Conservation (phyloP, 2,329 filamentous ascomycete genomes). For the Fragosphaeria purpurea region DNA sequence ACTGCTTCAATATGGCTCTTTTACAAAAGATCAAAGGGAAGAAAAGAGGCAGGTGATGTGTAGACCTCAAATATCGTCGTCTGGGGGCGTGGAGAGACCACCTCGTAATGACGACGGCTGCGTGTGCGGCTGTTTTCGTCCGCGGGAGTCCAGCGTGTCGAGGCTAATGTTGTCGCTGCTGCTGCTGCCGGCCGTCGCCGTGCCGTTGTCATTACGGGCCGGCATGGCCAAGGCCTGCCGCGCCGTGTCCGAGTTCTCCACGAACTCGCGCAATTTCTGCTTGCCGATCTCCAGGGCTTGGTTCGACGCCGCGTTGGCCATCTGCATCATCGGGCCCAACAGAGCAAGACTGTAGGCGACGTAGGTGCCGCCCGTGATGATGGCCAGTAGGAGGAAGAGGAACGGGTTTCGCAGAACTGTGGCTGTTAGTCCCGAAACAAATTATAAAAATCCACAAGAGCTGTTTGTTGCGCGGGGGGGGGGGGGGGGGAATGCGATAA, state of each 20-base stretch:
- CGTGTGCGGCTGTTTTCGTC: constrained; percentile 26
- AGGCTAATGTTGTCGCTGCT: constrained; percentile 43
- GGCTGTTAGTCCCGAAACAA: constrained; percentile 1
- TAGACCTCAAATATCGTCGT: constrained; percentile 36
- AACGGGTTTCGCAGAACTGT: constrained; percentile 85
- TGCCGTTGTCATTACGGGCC: constrained; percentile 24
- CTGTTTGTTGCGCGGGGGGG: no score
- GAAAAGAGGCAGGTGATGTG: background rate
- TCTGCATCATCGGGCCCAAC: constrained; percentile 90
- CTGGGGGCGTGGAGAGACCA: constrained; percentile 32
- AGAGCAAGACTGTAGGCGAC: constrained; percentile 90
- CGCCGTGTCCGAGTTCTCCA: constrained; percentile 78
- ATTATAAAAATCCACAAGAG: background rate
- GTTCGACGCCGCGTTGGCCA: constrained; percentile 77
- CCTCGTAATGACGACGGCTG: constrained; percentile 25
- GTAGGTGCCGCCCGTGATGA: constrained; percentile 69
- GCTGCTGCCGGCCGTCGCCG: constrained; percentile 10
- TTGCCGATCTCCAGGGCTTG: constrained; percentile 90
- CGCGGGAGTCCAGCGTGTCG: constrained; percentile 50
- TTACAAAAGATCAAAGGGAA: background rate
- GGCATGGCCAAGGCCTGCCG: constrained; percentile 74
- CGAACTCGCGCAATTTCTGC: constrained; percentile 79
- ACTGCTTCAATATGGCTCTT: no score
- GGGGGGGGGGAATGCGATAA: background rate
- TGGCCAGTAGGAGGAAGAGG: constrained; percentile 80